These are phyloP conservation scores for Boeremia lycopersici DNA, from an alignment of 2,329 filamentous ascomycete genomes.

Conservation along the genomic window DNA sequence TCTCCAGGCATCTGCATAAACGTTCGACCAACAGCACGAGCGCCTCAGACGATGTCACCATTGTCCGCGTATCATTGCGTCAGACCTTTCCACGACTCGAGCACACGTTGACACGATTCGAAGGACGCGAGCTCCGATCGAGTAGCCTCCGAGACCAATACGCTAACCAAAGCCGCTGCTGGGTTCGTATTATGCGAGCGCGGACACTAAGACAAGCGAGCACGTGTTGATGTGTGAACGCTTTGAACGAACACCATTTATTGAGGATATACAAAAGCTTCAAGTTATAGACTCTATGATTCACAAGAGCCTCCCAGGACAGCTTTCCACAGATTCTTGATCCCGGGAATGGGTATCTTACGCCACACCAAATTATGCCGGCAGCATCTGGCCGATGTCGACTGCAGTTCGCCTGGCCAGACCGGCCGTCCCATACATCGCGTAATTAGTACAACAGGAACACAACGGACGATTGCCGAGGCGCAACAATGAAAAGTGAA, in stretches of 20 bases:
- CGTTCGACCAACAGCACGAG: not conserved
- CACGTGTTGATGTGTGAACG: conserved; percentile 15
- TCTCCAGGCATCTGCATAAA: not conserved
- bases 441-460: conserved; percentile 23
- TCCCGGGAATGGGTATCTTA: not conserved
- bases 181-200: conserved; percentile 24
- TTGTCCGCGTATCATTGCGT: conserved; percentile 5
- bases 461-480: conserved; percentile 5
- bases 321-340: not conserved
- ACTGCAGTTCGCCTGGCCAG: conserved; percentile 11
- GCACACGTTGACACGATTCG: not conserved
- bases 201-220: conserved; percentile 33
- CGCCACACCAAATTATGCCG: not conserved
- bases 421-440: conserved; percentile 15
- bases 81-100: conserved; percentile 11
- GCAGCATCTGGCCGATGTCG: conserved; percentile 4
- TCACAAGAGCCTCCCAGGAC: not conserved
- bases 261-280: conserved; percentile 20
- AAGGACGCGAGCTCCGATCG: conserved; percentile 3
- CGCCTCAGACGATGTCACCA: not conserved
- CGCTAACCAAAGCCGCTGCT: conserved; percentile 6
- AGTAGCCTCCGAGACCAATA: conserved; percentile 5
- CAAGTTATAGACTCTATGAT: not conserved
- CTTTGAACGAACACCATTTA: not conserved
- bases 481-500: conserved; percentile 10